Evolutionary conservation across 345 rosid genomes (phyloP).

Genomic region (Salix viminalis): DNA sequence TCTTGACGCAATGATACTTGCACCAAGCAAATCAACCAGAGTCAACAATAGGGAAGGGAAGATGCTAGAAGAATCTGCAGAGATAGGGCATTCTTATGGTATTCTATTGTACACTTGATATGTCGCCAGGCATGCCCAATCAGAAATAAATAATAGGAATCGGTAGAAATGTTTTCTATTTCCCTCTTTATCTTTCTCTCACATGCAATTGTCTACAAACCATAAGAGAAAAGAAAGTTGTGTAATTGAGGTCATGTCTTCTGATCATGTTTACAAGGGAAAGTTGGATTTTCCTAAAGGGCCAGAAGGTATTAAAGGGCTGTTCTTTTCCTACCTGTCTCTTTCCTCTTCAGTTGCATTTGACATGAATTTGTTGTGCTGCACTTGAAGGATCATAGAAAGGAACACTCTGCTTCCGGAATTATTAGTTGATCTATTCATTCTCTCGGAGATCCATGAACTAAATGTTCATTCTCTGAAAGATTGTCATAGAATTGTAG

Average conservation of each 20-base stretch:
- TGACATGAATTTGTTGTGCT: not conserved
- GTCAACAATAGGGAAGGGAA: not conserved
- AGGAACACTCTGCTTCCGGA: not conserved
- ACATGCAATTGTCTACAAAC: not conserved
- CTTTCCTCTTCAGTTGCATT: not conserved
- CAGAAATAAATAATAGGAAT: not conserved
- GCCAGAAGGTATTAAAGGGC: not conserved
- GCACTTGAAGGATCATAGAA: not conserved
- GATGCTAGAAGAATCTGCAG: not conserved
- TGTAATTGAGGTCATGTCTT: not conserved
- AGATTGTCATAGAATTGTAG: not conserved
- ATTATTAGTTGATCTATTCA: not conserved
- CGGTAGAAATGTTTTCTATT: not conserved
- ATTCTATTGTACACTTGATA: slow-evolving; percentile 3
- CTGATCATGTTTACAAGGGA: not conserved
- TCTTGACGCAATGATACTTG: slow-evolving; percentile 36
- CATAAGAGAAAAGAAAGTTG: not conserved
- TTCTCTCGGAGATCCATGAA: not conserved
- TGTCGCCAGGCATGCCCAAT: not conserved
- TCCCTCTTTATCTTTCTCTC: not conserved
- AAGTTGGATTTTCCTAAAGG: not conserved
- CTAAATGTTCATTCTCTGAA: not conserved
- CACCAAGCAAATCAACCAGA: not conserved
- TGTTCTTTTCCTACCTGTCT: not conserved
- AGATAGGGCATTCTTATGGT: not conserved